Conservation (phyloP, 1,284 basidiomycete species). For the Sporisorium exsertum region DNA sequence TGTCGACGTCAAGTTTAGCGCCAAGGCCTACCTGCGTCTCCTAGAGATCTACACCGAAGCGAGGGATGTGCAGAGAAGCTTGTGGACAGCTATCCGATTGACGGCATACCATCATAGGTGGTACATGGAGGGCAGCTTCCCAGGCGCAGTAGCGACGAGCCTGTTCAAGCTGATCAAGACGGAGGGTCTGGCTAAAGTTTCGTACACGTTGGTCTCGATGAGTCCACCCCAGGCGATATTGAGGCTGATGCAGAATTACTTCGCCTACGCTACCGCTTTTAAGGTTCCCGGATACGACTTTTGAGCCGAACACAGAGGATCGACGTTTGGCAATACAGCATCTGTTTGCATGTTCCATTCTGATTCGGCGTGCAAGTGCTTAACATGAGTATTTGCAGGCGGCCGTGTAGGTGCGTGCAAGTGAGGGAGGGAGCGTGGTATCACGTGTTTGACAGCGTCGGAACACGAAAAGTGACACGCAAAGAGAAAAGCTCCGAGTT, state of each 20-base stretch:
- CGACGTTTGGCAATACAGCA: background rate
- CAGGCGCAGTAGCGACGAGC: constrained; percentile 86
- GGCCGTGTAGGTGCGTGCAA: too few relatives aligned
- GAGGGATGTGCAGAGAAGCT: constrained; percentile 86
- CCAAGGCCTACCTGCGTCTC: constrained; percentile 90
- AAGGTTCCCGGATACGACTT: constrained; percentile 49
- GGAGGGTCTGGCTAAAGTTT: constrained; percentile 94
- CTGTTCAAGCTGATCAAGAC: constrained; percentile 92
- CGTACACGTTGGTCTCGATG: constrained; percentile 93
- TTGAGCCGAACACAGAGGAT: background rate
- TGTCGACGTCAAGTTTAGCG: constrained; percentile 86
- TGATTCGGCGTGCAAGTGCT: too few relatives aligned
- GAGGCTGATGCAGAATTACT: constrained; percentile 55
- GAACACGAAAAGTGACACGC: background rate
- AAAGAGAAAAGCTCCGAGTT: background rate
- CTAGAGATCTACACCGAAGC: constrained; percentile 95
- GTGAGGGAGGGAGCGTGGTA: background rate
- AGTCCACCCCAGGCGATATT: constrained; percentile 59
- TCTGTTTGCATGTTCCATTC: background rate
- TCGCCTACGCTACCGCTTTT: constrained; percentile 52
- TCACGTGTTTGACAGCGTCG: constrained; percentile 1
- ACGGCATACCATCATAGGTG: constrained; percentile 85
- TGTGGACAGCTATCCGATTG: constrained; percentile 91
- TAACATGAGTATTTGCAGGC: too few relatives aligned
- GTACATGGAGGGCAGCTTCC: constrained; percentile 76